Conservation (phyloP, 192 early-diverging fungal genomes). For the Gonapodya prolifera region DNA sequence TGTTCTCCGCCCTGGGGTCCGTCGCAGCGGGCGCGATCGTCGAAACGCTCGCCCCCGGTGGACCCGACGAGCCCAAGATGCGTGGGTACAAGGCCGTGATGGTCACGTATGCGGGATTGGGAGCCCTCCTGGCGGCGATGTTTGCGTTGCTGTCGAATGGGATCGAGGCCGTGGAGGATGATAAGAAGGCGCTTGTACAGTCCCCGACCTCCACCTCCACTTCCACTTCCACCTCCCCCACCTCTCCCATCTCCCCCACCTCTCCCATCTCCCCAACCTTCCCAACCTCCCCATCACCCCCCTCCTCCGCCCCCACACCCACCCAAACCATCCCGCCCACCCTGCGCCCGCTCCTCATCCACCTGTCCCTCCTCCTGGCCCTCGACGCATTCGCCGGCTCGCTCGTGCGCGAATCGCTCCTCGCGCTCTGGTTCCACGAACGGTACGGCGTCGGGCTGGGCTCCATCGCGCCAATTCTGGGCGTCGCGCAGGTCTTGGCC, state of each 20-base stretch:
- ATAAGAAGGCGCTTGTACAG: not conserved
- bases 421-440: slow-evolving; percentile 15
- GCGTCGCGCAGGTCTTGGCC: slow-evolving; percentile 13
- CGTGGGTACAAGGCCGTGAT: slow-evolving; percentile 12
- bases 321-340: not conserved
- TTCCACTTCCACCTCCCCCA: not conserved
- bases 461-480: slow-evolving; percentile 11
- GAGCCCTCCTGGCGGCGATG: slow-evolving; percentile 5
- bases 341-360: slow-evolving; percentile 6
- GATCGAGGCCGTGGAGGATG: not conserved
- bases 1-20: slow-evolving; percentile 13
- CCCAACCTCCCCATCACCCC: not conserved
- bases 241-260: not conserved
- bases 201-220: not conserved
- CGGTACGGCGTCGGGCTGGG: slow-evolving; percentile 11
- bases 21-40: slow-evolving; percentile 7
- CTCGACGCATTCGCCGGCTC: slow-evolving; percentile 11
- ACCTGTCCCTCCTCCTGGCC: slow-evolving; percentile 9
- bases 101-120: slow-evolving; percentile 9
- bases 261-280: not conserved
- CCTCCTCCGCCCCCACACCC: not conserved
- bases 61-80: not conserved
- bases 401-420: slow-evolving; percentile 10
- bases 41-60: not conserved
- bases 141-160: not conserved